Evolutionary conservation across 2,329 filamentous ascomycete species (phyloP).

Genomic region (Beauveria brongniartii): DNA sequence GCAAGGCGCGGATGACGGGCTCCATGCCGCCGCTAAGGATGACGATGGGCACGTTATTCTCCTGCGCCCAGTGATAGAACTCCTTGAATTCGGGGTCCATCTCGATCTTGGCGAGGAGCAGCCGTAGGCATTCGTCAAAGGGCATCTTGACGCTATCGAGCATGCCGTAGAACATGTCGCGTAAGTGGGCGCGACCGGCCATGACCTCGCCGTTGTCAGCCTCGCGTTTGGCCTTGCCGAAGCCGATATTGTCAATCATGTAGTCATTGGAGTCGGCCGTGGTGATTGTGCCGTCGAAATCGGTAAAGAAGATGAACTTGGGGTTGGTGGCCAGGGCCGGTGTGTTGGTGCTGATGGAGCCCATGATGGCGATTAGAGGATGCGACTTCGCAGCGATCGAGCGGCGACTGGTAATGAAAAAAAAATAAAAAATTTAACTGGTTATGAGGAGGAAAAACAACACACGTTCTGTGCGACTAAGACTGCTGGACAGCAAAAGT

Average conservation of each 20-base stretch:
- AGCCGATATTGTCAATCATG: constrained; percentile 89
- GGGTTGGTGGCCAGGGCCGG: constrained; percentile 61
- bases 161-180: constrained; percentile 86
- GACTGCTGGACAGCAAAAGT: neutral
- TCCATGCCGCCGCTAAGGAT: constrained; percentile 90
- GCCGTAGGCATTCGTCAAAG: constrained; percentile 72
- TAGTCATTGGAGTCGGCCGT: constrained; percentile 57
- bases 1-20: constrained; percentile 77
- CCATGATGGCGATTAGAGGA: constrained; percentile 27
- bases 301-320: constrained; percentile 95
- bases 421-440: neutral
- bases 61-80: constrained; percentile 76
- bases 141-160: constrained; percentile 77
- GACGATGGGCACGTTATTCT: constrained; percentile 83
- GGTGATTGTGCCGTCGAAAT: constrained; percentile 96
- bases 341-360: constrained; percentile 34
- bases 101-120: constrained; percentile 72
- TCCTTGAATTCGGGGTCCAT: constrained; percentile 82
- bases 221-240: constrained; percentile 61
- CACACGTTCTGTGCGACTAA: neutral
- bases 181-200: constrained; percentile 61
- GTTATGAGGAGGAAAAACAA: no score
- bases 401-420: no score
- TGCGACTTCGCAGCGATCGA: neutral
- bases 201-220: constrained; percentile 73